Base-by-base conservation (phyloP, 2,329 filamentous ascomycete species). In the Graphiopsis chlorocephala region DNA sequence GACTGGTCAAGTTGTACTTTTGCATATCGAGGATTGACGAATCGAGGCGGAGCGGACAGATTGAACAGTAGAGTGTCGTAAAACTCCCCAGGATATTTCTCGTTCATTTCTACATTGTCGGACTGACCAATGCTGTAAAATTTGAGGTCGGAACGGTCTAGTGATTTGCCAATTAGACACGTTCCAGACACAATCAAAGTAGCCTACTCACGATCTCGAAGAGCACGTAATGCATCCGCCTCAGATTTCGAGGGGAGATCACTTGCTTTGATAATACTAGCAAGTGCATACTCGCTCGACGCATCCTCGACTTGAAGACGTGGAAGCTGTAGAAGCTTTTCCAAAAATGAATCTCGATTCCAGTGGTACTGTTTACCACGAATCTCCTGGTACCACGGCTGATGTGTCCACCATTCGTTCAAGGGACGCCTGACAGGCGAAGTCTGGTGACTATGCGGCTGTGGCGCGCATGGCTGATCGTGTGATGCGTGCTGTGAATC, bases 21-120 rank as follows among this genome's bases (percentile, higher is more conserved):
- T 35, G 53, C 53, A 57, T 57, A 57, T 57, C 53, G 53, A 57
- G 53, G 53, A 57, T 57, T 57, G 53, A 57, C 53, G n/a, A 10
- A 38, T 57, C 53, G 53, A 57, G 53, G 29, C 31, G 53, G 53
- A 35, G 53, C 53, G n/a, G 53, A 57, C 29, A 57, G 53, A 57
- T 38, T 57, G 53, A 57, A 57, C 15, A 57, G 53, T 57, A 57
- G 29, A 57, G 53, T 57, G 53, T 57, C 53, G 53, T 35, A 57
- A 57, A 57, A 57, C 29, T 35, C 53, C 31, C 53, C 53, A 57
- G 29, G n/a, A 57, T 57, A 38, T 35, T 35, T 56, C 53, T 57
- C 53, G 29, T 57, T 57, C 29, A 23, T 57, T 35, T 35, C 29
- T 31, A 31, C 29, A 57, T 23, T 57, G 53, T 57, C 53, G 29